Evolutionary conservation across 2,329 filamentous ascomycete species (phyloP).

Genomic region (Daldinia eschscholtzii): DNA sequence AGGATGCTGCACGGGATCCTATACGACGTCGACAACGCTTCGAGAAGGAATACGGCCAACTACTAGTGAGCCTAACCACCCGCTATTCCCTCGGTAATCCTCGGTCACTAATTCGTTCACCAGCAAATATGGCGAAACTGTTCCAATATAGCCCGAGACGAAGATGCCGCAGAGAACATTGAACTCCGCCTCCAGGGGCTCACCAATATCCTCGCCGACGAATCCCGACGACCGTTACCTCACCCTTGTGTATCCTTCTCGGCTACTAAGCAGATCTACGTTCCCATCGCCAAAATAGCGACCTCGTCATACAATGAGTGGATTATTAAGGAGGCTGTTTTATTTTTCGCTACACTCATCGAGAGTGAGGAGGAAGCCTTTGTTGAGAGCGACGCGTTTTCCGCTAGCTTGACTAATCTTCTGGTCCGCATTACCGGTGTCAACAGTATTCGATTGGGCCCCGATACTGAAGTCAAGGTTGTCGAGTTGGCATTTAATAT

Average conservation of each 20-base stretch:
- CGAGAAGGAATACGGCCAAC: conserved; percentile 73
- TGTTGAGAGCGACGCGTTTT: conserved; percentile 87
- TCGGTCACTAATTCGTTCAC: conserved; percentile 9
- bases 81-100: not conserved
- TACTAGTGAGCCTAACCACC: conserved; percentile 63
- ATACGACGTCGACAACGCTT: conserved; percentile 74
- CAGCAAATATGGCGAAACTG: conserved; percentile 72
- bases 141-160: conserved; percentile 70
- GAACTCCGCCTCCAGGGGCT: conserved; percentile 73
- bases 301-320: conserved; percentile 85
- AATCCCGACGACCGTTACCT: conserved; percentile 86
- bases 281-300: conserved; percentile 89
- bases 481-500: conserved; percentile 96
- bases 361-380: conserved; percentile 98
- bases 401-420: conserved; percentile 87
- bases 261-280: conserved; percentile 87
- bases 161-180: conserved; percentile 72
- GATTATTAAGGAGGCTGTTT: conserved; percentile 85
- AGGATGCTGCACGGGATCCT: conserved; percentile 72
- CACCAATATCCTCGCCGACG: conserved; percentile 83
- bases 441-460: conserved; percentile 78
- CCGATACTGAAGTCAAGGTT: conserved; percentile 87
- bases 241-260: conserved; percentile 93
- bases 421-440: conserved; percentile 82
- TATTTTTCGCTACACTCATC: conserved; percentile 90